Percentiles rank a stretch among this genome's conserved stretches.
Evolutionary conservation across 495 filamentous ascomycete species (phyloP).

Genomic region (Sordaria brevicollis): DNA sequence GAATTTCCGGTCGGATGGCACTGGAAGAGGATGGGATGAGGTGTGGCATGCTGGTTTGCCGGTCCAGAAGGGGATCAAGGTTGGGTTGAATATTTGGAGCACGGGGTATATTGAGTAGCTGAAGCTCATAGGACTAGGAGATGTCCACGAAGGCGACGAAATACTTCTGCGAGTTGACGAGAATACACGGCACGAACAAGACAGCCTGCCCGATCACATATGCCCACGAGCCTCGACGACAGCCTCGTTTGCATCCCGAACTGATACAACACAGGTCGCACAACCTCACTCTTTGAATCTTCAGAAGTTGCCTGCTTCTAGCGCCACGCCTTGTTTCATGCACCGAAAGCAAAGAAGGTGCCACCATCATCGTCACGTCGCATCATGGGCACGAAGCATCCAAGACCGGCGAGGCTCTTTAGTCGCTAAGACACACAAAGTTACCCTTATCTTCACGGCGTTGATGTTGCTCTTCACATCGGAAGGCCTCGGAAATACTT

Average conservation of each 20-base stretch:
- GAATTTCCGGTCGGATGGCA: constrained; percentile 36
- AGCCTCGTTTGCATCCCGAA: neutral
- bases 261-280: neutral
- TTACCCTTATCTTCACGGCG: too few relatives aligned
- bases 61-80: constrained; percentile 31
- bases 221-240: neutral
- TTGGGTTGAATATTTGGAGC: constrained; percentile 41
- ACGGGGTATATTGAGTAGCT: constrained; percentile 20
- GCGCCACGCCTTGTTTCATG: neutral
- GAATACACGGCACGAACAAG: neutral
- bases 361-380: neutral
- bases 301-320: neutral
- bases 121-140: neutral
- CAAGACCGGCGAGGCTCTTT: neutral
- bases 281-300: neutral
- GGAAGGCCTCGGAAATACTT: too few relatives aligned
- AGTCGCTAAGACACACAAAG: too few relatives aligned
- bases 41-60: constrained; percentile 40
- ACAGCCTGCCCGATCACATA: neutral
- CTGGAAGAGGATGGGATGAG: constrained; percentile 33
- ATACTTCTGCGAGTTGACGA: neutral
- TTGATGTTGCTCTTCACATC: too few relatives aligned
- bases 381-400: neutral
- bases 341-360: neutral
- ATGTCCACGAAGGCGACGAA: neutral